Conservation (phyloP, 2,329 filamentous ascomycete species). For the Ambrosiella xylebori region DNA sequence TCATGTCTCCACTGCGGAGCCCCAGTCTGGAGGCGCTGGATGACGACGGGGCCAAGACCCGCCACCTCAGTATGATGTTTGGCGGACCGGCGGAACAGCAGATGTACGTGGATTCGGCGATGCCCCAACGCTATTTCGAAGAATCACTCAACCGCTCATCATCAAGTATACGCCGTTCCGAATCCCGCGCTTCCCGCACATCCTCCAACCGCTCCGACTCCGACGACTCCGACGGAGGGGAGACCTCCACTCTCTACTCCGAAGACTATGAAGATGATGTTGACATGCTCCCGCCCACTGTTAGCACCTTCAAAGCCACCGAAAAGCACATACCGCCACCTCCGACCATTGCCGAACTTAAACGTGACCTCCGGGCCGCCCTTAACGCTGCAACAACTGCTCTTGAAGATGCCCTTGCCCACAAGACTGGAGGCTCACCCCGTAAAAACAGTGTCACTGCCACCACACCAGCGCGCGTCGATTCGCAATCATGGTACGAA, state of each 20-base stretch:
- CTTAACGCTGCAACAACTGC: constrained; percentile 53
- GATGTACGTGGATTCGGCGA: constrained; percentile 30
- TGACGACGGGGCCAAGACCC: constrained; percentile 31
- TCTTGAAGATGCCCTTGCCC: constrained; percentile 37
- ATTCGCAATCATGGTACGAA: constrained; percentile 51
- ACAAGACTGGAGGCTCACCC: constrained; percentile 14
- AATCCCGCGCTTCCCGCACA: not conserved
- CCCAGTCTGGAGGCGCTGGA: constrained; percentile 22
- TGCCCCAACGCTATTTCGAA: constrained; percentile 21
- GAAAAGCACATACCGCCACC: constrained; percentile 68
- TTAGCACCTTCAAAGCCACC: constrained; percentile 83
- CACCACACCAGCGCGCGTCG: constrained; percentile 24
- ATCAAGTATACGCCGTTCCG: not conserved
- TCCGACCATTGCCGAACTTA: constrained; percentile 65
- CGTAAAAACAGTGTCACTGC: constrained; percentile 17
- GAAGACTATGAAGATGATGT: constrained; percentile 43
- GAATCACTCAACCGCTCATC: not conserved
- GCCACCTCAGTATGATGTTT: constrained; percentile 12
- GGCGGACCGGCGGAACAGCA: constrained; percentile 2
- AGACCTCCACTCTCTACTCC: constrained; percentile 10
- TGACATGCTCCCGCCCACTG: constrained; percentile 88
- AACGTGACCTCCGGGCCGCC: constrained; percentile 45
- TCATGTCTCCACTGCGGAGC: constrained; percentile 22
- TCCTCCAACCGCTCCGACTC: constrained; percentile 9
- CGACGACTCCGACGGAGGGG: constrained; percentile 16